Evolutionary conservation across 495 filamentous ascomycete species (phyloP), one percentile per base, ranked within the genome.

Genomic region (Venustampulla echinocandica): DNA sequence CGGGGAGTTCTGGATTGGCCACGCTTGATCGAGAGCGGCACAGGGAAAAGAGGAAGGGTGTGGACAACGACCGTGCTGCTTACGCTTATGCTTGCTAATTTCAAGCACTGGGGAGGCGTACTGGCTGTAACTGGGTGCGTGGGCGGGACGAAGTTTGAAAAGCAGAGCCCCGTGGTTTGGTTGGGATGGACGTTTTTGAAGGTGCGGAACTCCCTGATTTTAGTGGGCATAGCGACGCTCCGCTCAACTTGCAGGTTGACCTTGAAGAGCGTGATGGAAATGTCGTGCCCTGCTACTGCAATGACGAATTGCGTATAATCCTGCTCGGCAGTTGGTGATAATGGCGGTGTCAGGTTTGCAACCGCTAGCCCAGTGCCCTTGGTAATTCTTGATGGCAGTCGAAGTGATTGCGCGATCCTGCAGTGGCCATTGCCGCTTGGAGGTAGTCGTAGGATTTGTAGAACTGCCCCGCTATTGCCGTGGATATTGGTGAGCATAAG

Each of bases 31-130:
- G 53, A 56, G 2, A 56, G 21, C 54, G 65, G 50, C 54, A 62
- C 40, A 61, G 69, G 50, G 67, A 72, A 72, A 20, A 98, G 77
- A 0, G 86, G 80, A 50, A 97, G 68, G 17, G 84, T 85, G 64
- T 95, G 87, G 25, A 95, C 82, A 36, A 88, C 80, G 35, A 88
- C 76, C 7, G 84, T 90, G 61, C 88, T 90, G 46, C 82, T 86
- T 61, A 93, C 80, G 50, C 82, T 85, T 37, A 86, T 81, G 39
- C 85, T 92, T 14, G 88, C 90, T 5, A 98, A 74, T 55, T 86
- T 89, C 48, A 95, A 62, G 50, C 79, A 73, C 47, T 83, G 76
- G 9, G 71, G 71, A 19, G 61, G 63, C 39, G 66, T 64, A 2
- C 72, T 59, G 10, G 68, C 62, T 46, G 67, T 61, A 1, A 68